Evolutionary conservation across 805 yeast species (phyloP), one percentile per base, ranked within the genome.

Genomic region (Lachancea waltii): DNA sequence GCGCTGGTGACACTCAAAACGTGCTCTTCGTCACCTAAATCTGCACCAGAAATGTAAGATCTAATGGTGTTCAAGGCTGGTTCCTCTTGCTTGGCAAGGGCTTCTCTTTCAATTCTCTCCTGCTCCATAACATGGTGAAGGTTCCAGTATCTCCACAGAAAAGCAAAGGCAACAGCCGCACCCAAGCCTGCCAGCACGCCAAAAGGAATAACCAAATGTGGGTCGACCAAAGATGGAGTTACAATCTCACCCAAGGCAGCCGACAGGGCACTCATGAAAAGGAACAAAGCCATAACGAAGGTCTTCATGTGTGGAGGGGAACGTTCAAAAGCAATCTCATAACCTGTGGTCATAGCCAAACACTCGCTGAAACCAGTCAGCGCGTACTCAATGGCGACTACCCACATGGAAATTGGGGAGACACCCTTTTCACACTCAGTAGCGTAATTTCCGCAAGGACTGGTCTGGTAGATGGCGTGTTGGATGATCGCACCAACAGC

Each of bases 271-370:
- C 70, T 78, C 29, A 83, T 81, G 41, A 83, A 63, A 53, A 84
- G 68, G 67, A 79, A 82, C 36, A 67, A 46, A 11, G 80, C 69
- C 70, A 67, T 65, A 33, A 64, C 62, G 29, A 67, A 57, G 14
- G 68, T 61, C 44, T 63, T 67, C 68, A 65, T 64, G 28, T 72
- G 63, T 7, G 69, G 70, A 29, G 92, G 92, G 5, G 92, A 90
- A 65, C 83, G 80, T 19, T 87, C 77, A 64, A 81, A 84, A 14
- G 94, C 94, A 55, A 81, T 82, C 64, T 84, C 92, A 49, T 81
- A 72, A 50, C 90, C 92, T 16, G 92, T 82, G 50, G 82, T 75
- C 37, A 84, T 79, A 22, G 89, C 87, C 49, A 84, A 73, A 47
- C 83, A 82, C 62, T 84, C 94, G 13, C 87, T 75, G 38, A 81